A percentile compares a stretch with the other conserved stretches of the same genome.
Evolutionary conservation across 805 yeast genomes (phyloP).

Genomic region (Yamadazyma sp.): DNA sequence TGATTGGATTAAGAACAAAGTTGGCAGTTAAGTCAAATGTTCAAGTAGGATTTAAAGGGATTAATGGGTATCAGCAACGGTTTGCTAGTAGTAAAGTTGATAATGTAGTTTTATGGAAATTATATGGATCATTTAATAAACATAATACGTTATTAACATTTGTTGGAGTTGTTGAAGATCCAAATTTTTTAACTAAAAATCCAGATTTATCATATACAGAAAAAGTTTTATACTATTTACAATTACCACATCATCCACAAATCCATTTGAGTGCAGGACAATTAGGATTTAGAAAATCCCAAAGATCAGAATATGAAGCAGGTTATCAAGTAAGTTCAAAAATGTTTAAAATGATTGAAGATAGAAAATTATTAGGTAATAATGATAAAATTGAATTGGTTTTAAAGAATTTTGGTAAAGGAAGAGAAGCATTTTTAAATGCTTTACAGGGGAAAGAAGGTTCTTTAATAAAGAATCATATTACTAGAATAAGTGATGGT

Average conservation of each 20-base stretch:
- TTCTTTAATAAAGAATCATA: slow-evolving; percentile 55
- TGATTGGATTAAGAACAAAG: too few species aligned
- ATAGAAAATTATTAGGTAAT: slow-evolving; percentile 49
- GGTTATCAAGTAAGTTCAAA: slow-evolving; percentile 78
- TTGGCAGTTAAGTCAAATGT: too few species aligned
- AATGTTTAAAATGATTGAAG: slow-evolving; percentile 69
- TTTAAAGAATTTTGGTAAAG: slow-evolving; percentile 81
- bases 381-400: slow-evolving; percentile 69
- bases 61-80: too few species aligned
- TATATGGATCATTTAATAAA: slow-evolving; percentile 73
- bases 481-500: slow-evolving; percentile 70
- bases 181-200: slow-evolving; percentile 54
- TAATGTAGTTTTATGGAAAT: slow-evolving; percentile 70
- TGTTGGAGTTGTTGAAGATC: slow-evolving; percentile 66
- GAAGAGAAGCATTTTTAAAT: slow-evolving; percentile 79
- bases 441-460: slow-evolving; percentile 93
- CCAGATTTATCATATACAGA: slow-evolving; percentile 58
- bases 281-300: slow-evolving; percentile 84
- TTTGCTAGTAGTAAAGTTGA: too few species aligned
- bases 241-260: slow-evolving; percentile 73
- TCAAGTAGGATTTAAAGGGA: too few species aligned
- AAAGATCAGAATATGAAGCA: slow-evolving; percentile 92
- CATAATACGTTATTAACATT: slow-evolving; percentile 83
- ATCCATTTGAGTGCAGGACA: slow-evolving; percentile 75
- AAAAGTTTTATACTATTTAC: slow-evolving; percentile 71